These are phyloP conservation scores for Cordia subcordata DNA, from an alignment of 257 asterid genomes.

Conservation along the genomic window DNA sequence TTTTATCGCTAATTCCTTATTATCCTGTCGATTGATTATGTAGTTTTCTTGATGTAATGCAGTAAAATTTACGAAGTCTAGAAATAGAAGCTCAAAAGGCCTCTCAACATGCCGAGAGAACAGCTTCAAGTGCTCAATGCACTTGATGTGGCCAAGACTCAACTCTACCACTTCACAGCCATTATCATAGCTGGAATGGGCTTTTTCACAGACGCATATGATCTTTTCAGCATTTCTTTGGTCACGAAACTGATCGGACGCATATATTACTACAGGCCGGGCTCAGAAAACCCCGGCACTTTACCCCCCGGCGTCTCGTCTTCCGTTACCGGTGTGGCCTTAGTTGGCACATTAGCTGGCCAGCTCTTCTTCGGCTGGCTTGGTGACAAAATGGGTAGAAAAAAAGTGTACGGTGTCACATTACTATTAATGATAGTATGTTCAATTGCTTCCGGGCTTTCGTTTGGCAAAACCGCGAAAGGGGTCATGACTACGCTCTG, in stretches of 20 bases:
- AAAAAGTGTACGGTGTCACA: slow-evolving; percentile 20
- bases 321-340: slow-evolving; percentile 23
- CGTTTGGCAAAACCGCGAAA: slow-evolving; percentile 13
- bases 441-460: slow-evolving; percentile 22
- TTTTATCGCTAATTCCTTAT: too few relatives aligned
- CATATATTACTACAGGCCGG: slow-evolving; percentile 13
- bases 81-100: background rate
- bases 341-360: slow-evolving; percentile 19
- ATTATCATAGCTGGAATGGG: slow-evolving; percentile 31
- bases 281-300: slow-evolving; percentile 9
- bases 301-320: slow-evolving; percentile 18
- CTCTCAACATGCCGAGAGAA: slow-evolving; percentile 11
- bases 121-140: slow-evolving; percentile 27
- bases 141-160: slow-evolving; percentile 32
- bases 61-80: too few relatives aligned
- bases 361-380: slow-evolving; percentile 30
- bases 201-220: slow-evolving; percentile 28
- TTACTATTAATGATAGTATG: slow-evolving; percentile 15
- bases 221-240: slow-evolving; percentile 23
- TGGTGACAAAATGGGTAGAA: slow-evolving; percentile 25
- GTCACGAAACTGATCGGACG: slow-evolving; percentile 25
- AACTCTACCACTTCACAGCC: slow-evolving; percentile 29
- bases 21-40: too few relatives aligned
- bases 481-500: slow-evolving; percentile 25
- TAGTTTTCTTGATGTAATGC: too few relatives aligned